Evolutionary conservation across 768 basidiomycete species (phyloP).

Genomic region (Leccinum subgranulosum): DNA sequence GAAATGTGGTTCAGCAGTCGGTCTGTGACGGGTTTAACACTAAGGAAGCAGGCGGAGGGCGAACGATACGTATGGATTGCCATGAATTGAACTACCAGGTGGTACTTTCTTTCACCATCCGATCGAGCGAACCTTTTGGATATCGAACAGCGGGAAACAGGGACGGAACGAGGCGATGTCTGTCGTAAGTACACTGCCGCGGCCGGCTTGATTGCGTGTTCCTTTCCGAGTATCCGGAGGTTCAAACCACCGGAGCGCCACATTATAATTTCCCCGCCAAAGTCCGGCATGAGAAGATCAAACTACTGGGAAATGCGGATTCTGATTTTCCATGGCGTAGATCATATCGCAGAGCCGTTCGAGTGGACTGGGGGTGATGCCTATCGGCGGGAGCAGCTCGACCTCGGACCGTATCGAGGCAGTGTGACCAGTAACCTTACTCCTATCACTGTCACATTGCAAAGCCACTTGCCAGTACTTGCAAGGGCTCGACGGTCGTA

Average conservation of each 20-base stretch:
- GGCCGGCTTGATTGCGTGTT: background rate
- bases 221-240: slow-evolving; percentile 9
- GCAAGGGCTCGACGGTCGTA: background rate
- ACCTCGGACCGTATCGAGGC: background rate
- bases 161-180: background rate
- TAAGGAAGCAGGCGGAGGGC: too few relatives aligned
- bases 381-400: background rate
- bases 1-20: background rate
- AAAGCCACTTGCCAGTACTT: background rate
- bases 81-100: too few relatives aligned
- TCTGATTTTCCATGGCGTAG: slow-evolving; percentile 10
- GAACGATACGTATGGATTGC: too few relatives aligned
- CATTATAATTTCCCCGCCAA: slow-evolving; percentile 5
- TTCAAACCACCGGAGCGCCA: slow-evolving; percentile 11
- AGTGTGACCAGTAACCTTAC: background rate
- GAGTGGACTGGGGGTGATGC: background rate
- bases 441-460: too few relatives aligned
- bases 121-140: too few relatives aligned
- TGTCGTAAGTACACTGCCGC: background rate
- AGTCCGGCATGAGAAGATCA: slow-evolving; percentile 1
- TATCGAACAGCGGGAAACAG: too few relatives aligned
- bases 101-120: too few relatives aligned
- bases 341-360: slow-evolving; percentile 4
- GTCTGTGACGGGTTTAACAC: background rate
- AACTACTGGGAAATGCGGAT: slow-evolving; percentile 2